Evolutionary conservation across 192 early-diverging fungal genomes (phyloP), one percentile per base, ranked within the genome.

Genomic region (Lobosporangium transversale): DNA sequence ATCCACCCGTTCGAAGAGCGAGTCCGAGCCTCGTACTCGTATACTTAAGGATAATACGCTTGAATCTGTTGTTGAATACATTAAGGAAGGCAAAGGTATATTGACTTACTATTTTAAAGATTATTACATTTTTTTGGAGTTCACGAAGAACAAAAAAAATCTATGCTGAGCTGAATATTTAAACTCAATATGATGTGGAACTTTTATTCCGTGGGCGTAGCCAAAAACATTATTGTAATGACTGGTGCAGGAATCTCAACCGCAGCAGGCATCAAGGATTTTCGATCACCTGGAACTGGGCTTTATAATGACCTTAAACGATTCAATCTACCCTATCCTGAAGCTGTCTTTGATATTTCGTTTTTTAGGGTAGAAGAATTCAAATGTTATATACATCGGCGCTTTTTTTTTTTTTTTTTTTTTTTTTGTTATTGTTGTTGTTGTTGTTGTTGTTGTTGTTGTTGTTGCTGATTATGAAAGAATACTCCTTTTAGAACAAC

Each of bases 321-420:
- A 51, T 99, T 93, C 80, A 84, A 95, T 26, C 78, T 99, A 40
- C 95, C 96, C 3, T 94, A 94, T 71, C 92, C 97, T 15, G 94
- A 99, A 55, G 95, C 95, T 10, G 95, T 99, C 47, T 99, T 99
- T 79, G 88, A 94, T 50, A 94, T 99, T 20, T 81, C 86, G n/a
- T 99, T 94, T 74, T 98, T 97, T 58, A 80, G 66, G 62, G 87
- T 86, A 75, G 30, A 43, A 27, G 6, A 24, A 7, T 50, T 9
- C 9, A 2, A 5, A 50, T 21, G 23, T 47, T 4, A 15, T 14
- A 47, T 21, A 7, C 45, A 10, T 47, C 23, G 45, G 37, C 29
- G n/a, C 21, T 14, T 62, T 30, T 23, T 31, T 11, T 29, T 37
- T 43, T 32, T 31, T 33, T 30, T 26, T 36, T 37, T 36, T 3